Conservation (phyloP, 129 eudicot species). For the Kitagawia praeruptora region DNA sequence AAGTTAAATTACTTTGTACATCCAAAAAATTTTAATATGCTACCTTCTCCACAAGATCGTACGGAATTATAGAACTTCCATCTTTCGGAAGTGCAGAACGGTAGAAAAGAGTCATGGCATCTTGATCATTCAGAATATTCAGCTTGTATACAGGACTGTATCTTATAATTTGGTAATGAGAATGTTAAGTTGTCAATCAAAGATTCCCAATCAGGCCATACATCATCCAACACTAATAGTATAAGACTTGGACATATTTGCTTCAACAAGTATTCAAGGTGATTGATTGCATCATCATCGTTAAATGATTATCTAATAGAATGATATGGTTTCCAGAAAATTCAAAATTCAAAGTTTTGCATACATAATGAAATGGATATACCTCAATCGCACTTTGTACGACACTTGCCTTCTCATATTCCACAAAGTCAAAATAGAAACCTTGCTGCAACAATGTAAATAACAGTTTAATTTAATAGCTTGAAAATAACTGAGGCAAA, state of each 20-base stretch:
- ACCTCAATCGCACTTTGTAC: no score
- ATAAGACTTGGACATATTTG: conserved; percentile 20
- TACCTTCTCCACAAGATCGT: conserved; percentile 41
- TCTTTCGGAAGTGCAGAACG: conserved; percentile 34
- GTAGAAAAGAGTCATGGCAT: conserved; percentile 37
- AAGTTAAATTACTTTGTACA: background rate
- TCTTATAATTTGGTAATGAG: conserved; percentile 26
- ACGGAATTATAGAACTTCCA: conserved; percentile 16
- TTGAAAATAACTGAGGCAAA: no score
- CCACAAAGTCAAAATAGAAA: no score
- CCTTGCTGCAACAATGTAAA: no score
- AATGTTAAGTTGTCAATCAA: conserved; percentile 18
- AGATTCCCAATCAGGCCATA: conserved; percentile 22
- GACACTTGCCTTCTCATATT: no score
- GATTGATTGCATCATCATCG: conserved; percentile 33
- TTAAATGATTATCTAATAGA: no score
- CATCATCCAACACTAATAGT: conserved; percentile 40
- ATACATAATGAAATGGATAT: no score
- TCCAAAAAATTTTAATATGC: background rate
- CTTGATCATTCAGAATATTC: conserved; percentile 22
- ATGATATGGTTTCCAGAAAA: no score
- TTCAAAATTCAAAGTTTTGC: no score
- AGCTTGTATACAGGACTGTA: conserved; percentile 23
- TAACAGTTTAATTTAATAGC: no score
- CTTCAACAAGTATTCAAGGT: conserved; percentile 25